Percentiles rank a stretch among this genome's conserved stretches.
phyloP scores from a whole-genome alignment of 2,329 filamentous ascomycete genomes.

The Boeremia exigua region DNA sequence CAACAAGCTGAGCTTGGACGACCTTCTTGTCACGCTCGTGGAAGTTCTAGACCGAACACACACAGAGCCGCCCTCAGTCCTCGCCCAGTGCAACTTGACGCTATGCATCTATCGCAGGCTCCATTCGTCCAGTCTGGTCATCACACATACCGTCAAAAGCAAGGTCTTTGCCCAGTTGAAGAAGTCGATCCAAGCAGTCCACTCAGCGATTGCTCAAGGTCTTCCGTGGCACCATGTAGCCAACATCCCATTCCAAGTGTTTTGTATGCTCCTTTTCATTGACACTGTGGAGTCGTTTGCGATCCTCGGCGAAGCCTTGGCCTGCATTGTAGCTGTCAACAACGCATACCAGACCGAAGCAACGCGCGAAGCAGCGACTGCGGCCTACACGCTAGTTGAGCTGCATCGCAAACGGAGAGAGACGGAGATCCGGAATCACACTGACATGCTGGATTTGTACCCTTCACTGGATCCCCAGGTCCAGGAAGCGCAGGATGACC shows the following conservation, averaged over 20 bases:
- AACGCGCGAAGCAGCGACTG: conserved; percentile 1
- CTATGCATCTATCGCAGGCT: conserved; percentile 4
- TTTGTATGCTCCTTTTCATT: conserved; percentile 1
- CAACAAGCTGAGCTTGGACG: not conserved
- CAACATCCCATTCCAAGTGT: conserved; percentile 5
- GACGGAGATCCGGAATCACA: not conserved
- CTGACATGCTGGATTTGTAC: conserved; percentile 3
- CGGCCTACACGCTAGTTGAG: not conserved
- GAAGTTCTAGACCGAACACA: conserved; percentile 1
- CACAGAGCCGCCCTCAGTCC: conserved; percentile 3
- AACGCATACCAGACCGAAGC: conserved; percentile 5
- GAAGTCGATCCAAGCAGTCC: not conserved
- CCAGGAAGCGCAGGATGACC: not conserved
- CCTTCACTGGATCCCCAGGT: not conserved
- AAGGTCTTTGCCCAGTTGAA: not conserved
- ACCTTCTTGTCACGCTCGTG: not conserved
- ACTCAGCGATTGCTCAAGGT: not conserved
- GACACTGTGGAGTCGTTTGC: conserved; percentile 1
- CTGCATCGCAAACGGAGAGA: conserved; percentile 3
- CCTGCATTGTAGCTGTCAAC: conserved; percentile 4
- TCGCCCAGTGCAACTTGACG: conserved; percentile 1
- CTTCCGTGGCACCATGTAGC: conserved; percentile 8
- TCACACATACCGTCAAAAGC: not conserved
- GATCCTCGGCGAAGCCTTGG: not conserved
- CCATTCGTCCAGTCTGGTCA: not conserved